Conservation (phyloP, 1,139 yeast species). For the Debaryomyces psychrophilus region DNA sequence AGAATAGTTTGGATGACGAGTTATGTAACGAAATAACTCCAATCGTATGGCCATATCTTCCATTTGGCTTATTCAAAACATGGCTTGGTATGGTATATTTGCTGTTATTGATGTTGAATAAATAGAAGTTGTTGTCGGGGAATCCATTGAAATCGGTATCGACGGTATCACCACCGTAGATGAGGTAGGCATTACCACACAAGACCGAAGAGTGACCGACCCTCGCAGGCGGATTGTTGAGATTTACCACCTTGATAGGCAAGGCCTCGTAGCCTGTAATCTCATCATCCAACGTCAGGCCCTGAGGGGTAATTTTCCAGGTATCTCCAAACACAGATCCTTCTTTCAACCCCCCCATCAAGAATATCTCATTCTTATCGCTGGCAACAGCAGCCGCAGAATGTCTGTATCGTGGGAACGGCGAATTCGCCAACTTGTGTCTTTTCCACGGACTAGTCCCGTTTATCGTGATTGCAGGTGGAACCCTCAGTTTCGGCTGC, state of each 20-base stretch:
- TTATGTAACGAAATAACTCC: constrained; percentile 62
- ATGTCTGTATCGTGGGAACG: constrained; percentile 94
- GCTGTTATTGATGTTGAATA: constrained; percentile 85
- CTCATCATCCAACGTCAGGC: constrained; percentile 25
- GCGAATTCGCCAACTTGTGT: constrained; percentile 70
- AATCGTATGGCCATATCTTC: constrained; percentile 91
- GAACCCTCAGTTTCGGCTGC: constrained; percentile 1
- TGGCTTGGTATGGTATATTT: constrained; percentile 92
- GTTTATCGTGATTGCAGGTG: constrained; percentile 6
- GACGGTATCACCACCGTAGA: constrained; percentile 96
- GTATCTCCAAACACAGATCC: constrained; percentile 93
- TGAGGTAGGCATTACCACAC: constrained; percentile 92
- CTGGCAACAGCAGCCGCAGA: constrained; percentile 78
- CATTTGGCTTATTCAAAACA: constrained; percentile 79
- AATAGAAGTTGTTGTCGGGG: constrained; percentile 85
- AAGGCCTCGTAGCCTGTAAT: constrained; percentile 51
- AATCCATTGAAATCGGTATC: constrained; percentile 79
- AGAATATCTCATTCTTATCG: constrained; percentile 79
- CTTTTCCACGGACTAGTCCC: constrained; percentile 74
- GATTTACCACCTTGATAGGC: constrained; percentile 57
- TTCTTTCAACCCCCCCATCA: constrained; percentile 95
- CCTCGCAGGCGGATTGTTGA: constrained; percentile 84
- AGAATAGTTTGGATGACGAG: constrained; percentile 71
- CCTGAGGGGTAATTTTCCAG: constrained; percentile 70
- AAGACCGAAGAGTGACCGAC: constrained; percentile 94